These are phyloP conservation scores for Blakeslea trispora DNA, from an alignment of 371 early-diverging fungal genomes.

Conservation along the genomic window DNA sequence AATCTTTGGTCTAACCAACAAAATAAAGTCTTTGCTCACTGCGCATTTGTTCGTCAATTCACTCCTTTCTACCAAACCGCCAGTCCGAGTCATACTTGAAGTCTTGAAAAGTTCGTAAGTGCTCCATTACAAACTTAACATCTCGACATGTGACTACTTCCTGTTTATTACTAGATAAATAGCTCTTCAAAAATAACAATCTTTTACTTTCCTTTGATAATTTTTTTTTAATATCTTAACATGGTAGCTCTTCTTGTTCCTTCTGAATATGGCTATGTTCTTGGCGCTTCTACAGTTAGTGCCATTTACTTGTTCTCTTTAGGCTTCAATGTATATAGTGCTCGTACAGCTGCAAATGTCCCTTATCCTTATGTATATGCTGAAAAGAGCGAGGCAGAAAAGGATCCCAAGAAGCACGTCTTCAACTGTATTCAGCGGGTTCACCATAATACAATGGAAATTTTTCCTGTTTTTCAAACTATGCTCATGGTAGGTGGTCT, in stretches of 20 bases:
- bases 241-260: slow-evolving; percentile 52
- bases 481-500: slow-evolving; percentile 52
- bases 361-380: slow-evolving; percentile 72
- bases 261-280: slow-evolving; percentile 65
- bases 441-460: slow-evolving; percentile 58
- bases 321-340: slow-evolving; percentile 51
- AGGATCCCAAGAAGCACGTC: slow-evolving; percentile 56
- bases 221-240: slow-evolving; percentile 1
- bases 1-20: too few species aligned
- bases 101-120: too few species aligned
- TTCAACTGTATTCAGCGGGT: slow-evolving; percentile 75
- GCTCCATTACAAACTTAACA: too few species aligned
- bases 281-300: slow-evolving; percentile 44
- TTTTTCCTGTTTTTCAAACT: slow-evolving; percentile 36
- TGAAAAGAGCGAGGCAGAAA: slow-evolving; percentile 58
- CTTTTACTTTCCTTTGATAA: slow-evolving; percentile 6
- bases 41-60: too few species aligned
- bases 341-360: slow-evolving; percentile 62
- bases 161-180: too few species aligned
- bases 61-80: too few species aligned
- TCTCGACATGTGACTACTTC: too few species aligned
- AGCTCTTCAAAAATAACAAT: too few species aligned
- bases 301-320: slow-evolving; percentile 49
- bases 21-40: too few species aligned
- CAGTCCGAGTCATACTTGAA: too few species aligned